A percentile compares a stretch with the other conserved stretches of the same genome.
These are phyloP conservation scores for Hypomontagnella submonticulosa DNA, from an alignment of 495 filamentous ascomycete genomes.

Conservation along the genomic window DNA sequence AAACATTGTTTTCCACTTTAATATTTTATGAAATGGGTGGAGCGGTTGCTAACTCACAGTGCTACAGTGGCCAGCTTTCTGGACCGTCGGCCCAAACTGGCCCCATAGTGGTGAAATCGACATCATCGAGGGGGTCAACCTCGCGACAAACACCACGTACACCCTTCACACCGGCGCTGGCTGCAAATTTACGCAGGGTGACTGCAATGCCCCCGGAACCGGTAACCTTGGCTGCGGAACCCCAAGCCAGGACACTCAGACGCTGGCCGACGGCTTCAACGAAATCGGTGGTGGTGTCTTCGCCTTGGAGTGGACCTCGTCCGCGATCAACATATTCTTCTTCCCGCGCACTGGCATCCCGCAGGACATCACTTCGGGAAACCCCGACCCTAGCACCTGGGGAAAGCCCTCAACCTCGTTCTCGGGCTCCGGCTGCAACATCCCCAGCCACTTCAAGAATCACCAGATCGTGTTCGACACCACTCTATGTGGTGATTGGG, in stretches of 20 bases:
- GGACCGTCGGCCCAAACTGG: constrained; percentile 81
- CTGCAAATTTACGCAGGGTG: constrained; percentile 66
- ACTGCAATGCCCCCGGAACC: constrained; percentile 64
- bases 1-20: background rate
- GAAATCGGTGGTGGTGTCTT: constrained; percentile 77
- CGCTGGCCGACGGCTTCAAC: constrained; percentile 80
- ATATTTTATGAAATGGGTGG: background rate
- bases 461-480: constrained; percentile 85
- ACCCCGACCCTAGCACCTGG: constrained; percentile 71
- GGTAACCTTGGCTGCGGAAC: constrained; percentile 62
- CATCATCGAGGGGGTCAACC: constrained; percentile 89
- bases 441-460: constrained; percentile 71
- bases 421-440: constrained; percentile 67
- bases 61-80: constrained; percentile 66
- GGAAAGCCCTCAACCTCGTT: constrained; percentile 75
- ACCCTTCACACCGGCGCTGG: constrained; percentile 77
- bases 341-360: constrained; percentile 72
- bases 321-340: constrained; percentile 79
- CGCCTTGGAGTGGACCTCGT: constrained; percentile 77
- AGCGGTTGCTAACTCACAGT: constrained; percentile 13
- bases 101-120: constrained; percentile 86
- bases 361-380: constrained; percentile 63
- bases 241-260: constrained; percentile 58
- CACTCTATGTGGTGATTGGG: constrained; percentile 92
- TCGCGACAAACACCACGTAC: constrained; percentile 70